Evolutionary conservation across 2,329 filamentous ascomycete genomes (phyloP), one percentile per base, ranked within the genome.

Genomic region (Colletotrichum navitas): DNA sequence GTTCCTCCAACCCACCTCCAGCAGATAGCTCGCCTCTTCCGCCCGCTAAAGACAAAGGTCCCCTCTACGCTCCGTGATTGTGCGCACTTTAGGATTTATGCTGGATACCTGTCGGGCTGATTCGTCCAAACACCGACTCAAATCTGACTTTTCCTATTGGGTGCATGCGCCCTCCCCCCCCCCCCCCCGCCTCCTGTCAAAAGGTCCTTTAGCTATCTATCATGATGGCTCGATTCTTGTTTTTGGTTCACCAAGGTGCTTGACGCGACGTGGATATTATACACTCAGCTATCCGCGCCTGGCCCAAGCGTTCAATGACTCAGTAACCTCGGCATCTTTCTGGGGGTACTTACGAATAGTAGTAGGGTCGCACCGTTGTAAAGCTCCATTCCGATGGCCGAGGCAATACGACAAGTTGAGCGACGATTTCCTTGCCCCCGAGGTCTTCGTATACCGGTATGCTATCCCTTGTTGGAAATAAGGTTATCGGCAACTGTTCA

Each of bases 401-500:
- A 61, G 16, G 43, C 41, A 14, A 61, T 11, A 5, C 18, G 11
- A n/a, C 5, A 24, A 14, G 16, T 16, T 16, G 29, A 11, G 18
- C 12, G 14, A 18, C 43, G 26, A 5, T 14, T 29, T 18, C 43
- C 21, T 49, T 12, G 5, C 5, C 43, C 58, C 43, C 58, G 29
- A 34, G 32, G 32, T 51, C 16, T 29, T 26, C 14, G 14, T 26
- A 43, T 32, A 47, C 6, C 29, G n/a, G n/a, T 29, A 29, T 29
- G 26, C 26, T 34, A 24, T 32, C n/a, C 32, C 62, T 12, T 39
- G 34, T 34, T 47, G 24, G 34, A 52, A 60, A 63, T 68, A 68
- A 71, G 68, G 59, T 68, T 68, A 71, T 71, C 68, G 21, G 54
- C 45, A 29, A 24, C 43, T 24, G 3, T 14, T n/a, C 14, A 4